phyloP scores from a whole-genome alignment of 345 rosid genomes.

The Rhodamnia argentea region DNA sequence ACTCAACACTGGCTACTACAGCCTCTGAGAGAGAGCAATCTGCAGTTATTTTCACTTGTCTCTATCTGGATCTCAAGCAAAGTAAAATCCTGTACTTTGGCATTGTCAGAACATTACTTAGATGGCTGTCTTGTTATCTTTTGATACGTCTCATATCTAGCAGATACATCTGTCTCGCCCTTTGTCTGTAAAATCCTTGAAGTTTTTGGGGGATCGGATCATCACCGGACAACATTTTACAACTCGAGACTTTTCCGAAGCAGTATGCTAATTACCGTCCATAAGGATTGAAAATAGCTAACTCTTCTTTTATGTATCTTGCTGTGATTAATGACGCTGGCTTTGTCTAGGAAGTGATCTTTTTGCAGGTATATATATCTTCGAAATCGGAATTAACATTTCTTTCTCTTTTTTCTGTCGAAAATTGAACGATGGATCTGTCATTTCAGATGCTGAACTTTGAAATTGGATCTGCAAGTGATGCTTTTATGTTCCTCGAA shows the following conservation, averaged over 20 bases:
- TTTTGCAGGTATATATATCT: conserved; percentile 46
- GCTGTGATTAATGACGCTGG: conserved; percentile 1
- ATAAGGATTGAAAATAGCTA: background rate
- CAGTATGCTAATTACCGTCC: conserved; percentile 30
- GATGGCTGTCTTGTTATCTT: background rate
- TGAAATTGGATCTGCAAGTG: conserved; percentile 51
- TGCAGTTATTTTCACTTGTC: conserved; percentile 61
- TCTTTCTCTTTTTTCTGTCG: background rate
- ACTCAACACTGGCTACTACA: conserved; percentile 50
- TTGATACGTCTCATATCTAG: background rate
- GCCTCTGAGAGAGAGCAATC: conserved; percentile 53
- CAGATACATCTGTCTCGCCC: conserved; percentile 51
- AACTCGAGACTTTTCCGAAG: conserved; percentile 55
- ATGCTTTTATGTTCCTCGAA: conserved; percentile 41
- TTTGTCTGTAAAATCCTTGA: conserved; percentile 35
- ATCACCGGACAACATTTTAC: conserved; percentile 66
- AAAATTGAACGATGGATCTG: background rate
- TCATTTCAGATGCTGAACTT: conserved; percentile 39
- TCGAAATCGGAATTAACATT: background rate
- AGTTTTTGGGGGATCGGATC: conserved; percentile 37
- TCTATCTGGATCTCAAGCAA: conserved; percentile 73
- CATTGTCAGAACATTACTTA: background rate
- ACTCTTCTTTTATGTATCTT: background rate
- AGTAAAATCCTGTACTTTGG: conserved; percentile 17
- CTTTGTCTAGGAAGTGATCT: conserved; percentile 45